Conservation (phyloP, 2,329 filamentous ascomycete species). For the Fusarium verrucosum region DNA sequence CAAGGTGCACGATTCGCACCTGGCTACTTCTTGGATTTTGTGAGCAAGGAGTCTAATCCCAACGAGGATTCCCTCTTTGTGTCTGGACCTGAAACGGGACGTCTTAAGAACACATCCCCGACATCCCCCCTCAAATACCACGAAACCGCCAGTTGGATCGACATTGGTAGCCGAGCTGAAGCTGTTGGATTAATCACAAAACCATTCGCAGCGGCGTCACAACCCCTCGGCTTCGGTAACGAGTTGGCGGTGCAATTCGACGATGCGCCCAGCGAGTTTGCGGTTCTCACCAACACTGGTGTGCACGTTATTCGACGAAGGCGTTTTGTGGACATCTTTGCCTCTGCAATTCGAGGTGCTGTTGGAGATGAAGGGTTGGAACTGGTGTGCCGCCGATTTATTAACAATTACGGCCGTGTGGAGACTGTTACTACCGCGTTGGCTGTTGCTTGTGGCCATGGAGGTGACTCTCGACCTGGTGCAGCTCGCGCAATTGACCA, state of each 20-base stretch:
- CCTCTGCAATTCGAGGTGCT: constrained; percentile 77
- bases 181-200: constrained; percentile 80
- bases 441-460: constrained; percentile 94
- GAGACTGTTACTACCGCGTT: constrained; percentile 92
- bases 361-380: constrained; percentile 83
- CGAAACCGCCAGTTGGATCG: constrained; percentile 84
- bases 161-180: constrained; percentile 76
- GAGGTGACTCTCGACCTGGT: constrained; percentile 75
- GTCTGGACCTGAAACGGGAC: constrained; percentile 85
- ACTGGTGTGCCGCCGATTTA: constrained; percentile 82
- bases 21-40: constrained; percentile 90
- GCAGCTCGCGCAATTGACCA: constrained; percentile 84
- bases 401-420: constrained; percentile 83
- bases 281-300: constrained; percentile 89
- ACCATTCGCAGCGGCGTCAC: constrained; percentile 73
- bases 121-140: constrained; percentile 69
- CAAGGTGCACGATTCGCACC: constrained; percentile 76
- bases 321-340: constrained; percentile 91
- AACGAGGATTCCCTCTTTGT: constrained; percentile 78
- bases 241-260: constrained; percentile 98
- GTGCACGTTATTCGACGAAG: constrained; percentile 86
- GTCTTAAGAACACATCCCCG: constrained; percentile 71
- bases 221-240: constrained; percentile 87
- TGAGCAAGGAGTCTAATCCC: constrained; percentile 69
- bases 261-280: constrained; percentile 80